Conservation (phyloP, 441 rosid genomes). For the Omphalea diandra region DNA sequence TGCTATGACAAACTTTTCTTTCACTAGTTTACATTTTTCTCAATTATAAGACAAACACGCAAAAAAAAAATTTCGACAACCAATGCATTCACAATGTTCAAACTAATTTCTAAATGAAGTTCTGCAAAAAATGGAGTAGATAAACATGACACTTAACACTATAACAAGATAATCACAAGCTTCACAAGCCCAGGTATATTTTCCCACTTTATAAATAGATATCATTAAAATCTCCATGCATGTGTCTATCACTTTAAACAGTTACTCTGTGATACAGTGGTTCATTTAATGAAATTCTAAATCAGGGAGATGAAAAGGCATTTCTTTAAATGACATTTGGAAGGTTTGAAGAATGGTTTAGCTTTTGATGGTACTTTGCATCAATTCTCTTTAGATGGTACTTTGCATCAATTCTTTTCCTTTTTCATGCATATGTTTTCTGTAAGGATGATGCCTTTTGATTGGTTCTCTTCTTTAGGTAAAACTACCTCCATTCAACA, state of each 20-base stretch:
- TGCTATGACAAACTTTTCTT: background rate
- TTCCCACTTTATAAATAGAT: background rate
- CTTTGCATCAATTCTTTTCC: background rate
- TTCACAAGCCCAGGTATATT: conserved; percentile 6
- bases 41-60: background rate
- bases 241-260: background rate
- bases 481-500: background rate
- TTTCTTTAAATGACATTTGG: background rate
- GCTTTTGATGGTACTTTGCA: too few species aligned
- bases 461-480: background rate
- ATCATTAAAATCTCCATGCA: background rate
- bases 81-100: background rate
- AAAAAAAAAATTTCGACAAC: background rate
- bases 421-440: background rate
- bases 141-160: background rate
- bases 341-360: background rate
- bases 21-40: background rate
- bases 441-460: too few species aligned
- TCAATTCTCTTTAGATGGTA: background rate
- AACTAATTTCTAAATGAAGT: background rate
- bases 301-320: background rate
- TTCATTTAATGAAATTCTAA: background rate
- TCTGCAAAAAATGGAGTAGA: background rate
- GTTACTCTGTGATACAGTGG: background rate
- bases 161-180: background rate